Evolutionary conservation across 345 rosid species (phyloP).

Genomic region (Balakata baccata): DNA sequence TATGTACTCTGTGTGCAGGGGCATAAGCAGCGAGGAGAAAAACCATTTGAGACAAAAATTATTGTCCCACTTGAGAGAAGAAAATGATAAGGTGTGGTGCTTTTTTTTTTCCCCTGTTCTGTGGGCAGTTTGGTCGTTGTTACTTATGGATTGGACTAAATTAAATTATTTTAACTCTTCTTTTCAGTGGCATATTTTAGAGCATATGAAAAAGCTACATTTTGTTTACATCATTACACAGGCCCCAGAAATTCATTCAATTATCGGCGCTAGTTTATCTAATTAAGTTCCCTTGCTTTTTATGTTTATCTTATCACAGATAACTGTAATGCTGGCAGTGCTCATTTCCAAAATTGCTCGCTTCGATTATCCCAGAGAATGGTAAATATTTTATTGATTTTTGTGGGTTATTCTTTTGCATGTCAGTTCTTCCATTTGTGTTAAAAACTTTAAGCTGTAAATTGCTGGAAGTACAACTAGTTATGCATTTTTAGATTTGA

Average conservation of each 20-base stretch:
- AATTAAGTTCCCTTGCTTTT: constrained; percentile 6
- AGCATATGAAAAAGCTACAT: neutral
- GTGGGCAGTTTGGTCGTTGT: neutral
- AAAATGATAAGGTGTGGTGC: constrained; percentile 61
- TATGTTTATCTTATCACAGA: constrained; percentile 39
- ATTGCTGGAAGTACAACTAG: neutral
- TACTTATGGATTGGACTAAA: neutral
- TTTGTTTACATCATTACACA: neutral
- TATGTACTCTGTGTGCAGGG: constrained; percentile 44
- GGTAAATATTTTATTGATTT: constrained; percentile 32
- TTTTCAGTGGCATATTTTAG: neutral
- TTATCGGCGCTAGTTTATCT: constrained; percentile 6
- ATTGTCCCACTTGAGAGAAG: constrained; percentile 77
- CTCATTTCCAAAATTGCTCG: constrained; percentile 90
- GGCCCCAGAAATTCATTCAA: neutral
- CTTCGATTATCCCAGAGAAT: constrained; percentile 93
- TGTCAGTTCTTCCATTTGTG: neutral
- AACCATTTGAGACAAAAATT: constrained; percentile 67
- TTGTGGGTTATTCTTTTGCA: neutral
- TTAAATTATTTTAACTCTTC: neutral
- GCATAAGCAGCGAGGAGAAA: constrained; percentile 85
- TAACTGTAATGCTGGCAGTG: constrained; percentile 80
- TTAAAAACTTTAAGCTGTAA: neutral
- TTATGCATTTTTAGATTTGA: neutral
- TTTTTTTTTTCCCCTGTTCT: neutral